Base-by-base conservation (phyloP, 768 basidiomycete species). In the Infundibulicybe gibba region DNA sequence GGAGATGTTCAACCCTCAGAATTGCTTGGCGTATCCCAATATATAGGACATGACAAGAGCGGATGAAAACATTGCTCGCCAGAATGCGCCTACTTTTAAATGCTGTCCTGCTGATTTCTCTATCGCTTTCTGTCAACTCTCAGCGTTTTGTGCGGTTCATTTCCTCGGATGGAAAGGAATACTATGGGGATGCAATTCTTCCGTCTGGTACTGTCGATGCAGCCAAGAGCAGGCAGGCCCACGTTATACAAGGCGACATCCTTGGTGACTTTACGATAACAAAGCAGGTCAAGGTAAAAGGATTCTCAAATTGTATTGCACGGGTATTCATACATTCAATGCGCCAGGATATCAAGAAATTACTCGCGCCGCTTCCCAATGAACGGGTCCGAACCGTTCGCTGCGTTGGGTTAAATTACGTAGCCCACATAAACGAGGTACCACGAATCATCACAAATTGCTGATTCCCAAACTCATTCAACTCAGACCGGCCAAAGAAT, bases 61-160 rank as follows among this genome's bases (percentile, higher is more conserved):
- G 25, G 3, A 3, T 8, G 25, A 8, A 25, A 25, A 25, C 21
- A 37, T 35, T 20, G 19, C 21, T 14, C 21, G 39, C 10, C 38
- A 39, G 37, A 19, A 59, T 61, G 60, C 58, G 50, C 40, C 15
- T 48, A 12, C 42, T 33, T 14, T 34, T 47, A 6, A 21, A 52
- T 16, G 30, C 48, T 6, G 15, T 47, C 2, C 25, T 59, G 32
- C 39, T 60, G 1, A 39, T 53, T 30, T 47, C 49, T 16, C 43
- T 59, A 15, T 42, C 48, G n/a, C 42, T 67, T 4, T 16, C 54
- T 12, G 57, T 54, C 13, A 56, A 52, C 39, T 66, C 65, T 20
- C 62, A 67, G 50, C 65, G 66, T 34, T 63, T 70, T 43, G 67
- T 70, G 49, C 65, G 68, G n/a, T 70, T 70, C 59, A 60, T 68